Percentiles rank a stretch among this genome's conserved stretches.
Conservation (phyloP, 2,329 filamentous ascomycete genomes). For the Diaporthe ilicicola region DNA sequence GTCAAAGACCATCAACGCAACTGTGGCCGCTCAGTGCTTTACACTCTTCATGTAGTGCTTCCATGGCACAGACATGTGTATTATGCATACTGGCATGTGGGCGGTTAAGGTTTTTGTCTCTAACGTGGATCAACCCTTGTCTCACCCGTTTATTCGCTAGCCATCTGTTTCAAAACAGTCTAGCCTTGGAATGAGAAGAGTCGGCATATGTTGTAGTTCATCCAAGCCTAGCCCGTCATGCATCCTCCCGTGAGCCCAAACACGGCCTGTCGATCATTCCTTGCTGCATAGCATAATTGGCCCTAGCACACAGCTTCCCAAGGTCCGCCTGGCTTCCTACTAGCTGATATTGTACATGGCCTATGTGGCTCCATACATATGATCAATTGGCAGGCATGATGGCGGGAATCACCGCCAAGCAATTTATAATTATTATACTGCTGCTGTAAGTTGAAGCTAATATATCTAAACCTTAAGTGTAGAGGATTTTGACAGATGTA, state of each 20-base stretch:
- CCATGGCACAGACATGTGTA: slow-evolving; percentile 10
- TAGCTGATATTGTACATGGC: neutral
- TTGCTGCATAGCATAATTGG: neutral
- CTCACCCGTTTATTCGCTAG: neutral
- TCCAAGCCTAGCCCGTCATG: slow-evolving; percentile 2
- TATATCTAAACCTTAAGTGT: too few species aligned
- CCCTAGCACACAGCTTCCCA: neutral
- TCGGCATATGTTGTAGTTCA: slow-evolving; percentile 5
- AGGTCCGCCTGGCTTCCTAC: neutral
- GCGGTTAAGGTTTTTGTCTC: slow-evolving; percentile 23
- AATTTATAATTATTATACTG: too few species aligned
- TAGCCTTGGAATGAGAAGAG: neutral
- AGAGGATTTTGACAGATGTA: too few species aligned
- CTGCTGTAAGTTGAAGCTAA: too few species aligned
- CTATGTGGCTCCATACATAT: too few species aligned
- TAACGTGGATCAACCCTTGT: slow-evolving; percentile 17
- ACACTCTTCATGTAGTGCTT: neutral
- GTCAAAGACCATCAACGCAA: neutral
- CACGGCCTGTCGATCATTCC: neutral
- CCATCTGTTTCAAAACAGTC: slow-evolving; percentile 15
- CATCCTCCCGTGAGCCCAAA: neutral
- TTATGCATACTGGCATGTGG: neutral
- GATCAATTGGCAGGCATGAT: too few species aligned
- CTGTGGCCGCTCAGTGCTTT: slow-evolving; percentile 10
- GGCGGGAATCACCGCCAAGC: too few species aligned